Conservation (phyloP, 2,329 filamentous ascomycete species). For the Amesomyces nigricolor region DNA sequence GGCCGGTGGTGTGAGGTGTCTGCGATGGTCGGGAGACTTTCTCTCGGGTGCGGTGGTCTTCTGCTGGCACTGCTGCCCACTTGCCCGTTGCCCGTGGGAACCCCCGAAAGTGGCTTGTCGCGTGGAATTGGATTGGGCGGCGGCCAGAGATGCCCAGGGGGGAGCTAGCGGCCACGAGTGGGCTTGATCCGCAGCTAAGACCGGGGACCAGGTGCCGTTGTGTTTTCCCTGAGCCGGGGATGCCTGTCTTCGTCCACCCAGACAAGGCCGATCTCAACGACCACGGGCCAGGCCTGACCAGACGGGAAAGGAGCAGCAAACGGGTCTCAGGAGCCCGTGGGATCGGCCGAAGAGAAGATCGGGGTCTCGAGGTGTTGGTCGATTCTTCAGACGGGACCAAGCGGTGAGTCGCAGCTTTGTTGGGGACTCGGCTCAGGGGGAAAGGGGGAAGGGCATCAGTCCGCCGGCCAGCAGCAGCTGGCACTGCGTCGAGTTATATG, state of each 20-base stretch:
- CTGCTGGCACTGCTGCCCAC: neutral
- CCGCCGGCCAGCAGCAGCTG: neutral
- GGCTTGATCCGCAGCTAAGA: constrained; percentile 23
- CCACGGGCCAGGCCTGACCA: neutral
- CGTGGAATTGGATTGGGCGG: constrained; percentile 17
- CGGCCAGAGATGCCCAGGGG: constrained; percentile 13
- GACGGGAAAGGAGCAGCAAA: neutral
- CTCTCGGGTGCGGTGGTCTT: neutral
- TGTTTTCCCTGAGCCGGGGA: constrained; percentile 1
- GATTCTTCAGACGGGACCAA: too few species aligned
- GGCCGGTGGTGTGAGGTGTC: neutral
- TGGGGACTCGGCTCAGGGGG: neutral
- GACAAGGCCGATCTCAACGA: neutral
- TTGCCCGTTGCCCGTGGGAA: neutral
- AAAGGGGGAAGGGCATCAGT: neutral
- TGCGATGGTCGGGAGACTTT: constrained; percentile 6
- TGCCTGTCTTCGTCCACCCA: neutral
- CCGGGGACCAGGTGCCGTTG: constrained; percentile 8
- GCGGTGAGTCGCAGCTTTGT: too few species aligned
- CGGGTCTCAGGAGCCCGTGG: too few species aligned
- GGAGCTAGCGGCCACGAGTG: constrained; percentile 12
- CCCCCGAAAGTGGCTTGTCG: constrained; percentile 8
- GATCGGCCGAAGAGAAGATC: neutral
- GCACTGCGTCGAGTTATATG: too few species aligned
- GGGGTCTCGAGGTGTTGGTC: too few species aligned